phyloP scores from a whole-genome alignment of 176 grass and related monocot species.

The Chrysopogon serrulatus region DNA sequence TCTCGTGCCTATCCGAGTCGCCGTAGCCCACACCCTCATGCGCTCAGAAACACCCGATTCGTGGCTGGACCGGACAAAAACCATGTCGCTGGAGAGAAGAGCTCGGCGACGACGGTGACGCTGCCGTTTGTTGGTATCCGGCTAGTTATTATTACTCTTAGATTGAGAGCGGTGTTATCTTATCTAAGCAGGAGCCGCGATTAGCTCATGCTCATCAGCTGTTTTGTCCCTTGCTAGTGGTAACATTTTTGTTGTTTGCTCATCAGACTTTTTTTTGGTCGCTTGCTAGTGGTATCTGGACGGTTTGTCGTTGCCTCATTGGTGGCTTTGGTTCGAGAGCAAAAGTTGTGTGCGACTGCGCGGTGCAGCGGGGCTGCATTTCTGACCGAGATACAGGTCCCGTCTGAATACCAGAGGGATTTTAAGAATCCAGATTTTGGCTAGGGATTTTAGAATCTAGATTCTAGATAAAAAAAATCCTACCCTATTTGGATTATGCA shows the following conservation, averaged over 20 bases:
- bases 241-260: background rate
- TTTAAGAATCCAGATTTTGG: too few species aligned
- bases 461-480: too few species aligned
- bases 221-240: background rate
- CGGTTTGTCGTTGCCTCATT: background rate
- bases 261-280: background rate
- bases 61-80: background rate
- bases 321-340: too few species aligned
- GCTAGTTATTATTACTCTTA: background rate
- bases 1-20: background rate
- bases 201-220: background rate
- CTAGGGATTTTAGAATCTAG: too few species aligned
- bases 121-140: background rate
- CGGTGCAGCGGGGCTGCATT: too few species aligned
- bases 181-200: background rate
- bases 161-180: background rate
- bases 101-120: slow-evolving; percentile 15
- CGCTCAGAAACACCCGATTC: background rate
- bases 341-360: too few species aligned
- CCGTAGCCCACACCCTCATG: background rate
- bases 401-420: too few species aligned
- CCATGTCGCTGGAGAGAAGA: background rate
- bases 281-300: too few species aligned
- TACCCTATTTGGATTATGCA: too few species aligned
- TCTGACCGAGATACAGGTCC: too few species aligned